Base-by-base conservation (phyloP, 257 asterid genomes). In the Capsicum pubescens region DNA sequence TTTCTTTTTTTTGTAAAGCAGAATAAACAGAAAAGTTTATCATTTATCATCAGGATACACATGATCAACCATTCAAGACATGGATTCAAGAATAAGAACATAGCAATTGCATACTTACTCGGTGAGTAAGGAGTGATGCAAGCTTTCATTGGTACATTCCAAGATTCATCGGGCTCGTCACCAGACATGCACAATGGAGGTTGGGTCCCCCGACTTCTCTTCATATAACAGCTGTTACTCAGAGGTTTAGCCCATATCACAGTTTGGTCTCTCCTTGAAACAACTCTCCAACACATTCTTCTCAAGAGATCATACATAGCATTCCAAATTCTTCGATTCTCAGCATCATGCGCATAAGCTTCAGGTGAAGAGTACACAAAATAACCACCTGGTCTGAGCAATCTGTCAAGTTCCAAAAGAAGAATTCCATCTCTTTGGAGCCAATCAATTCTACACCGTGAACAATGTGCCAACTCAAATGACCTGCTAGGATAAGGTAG, bases 401-500 rank as follows among this genome's bases (percentile, higher is more conserved):
- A 83, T 84, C 99, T 91, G 90, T 96, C 98, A 87, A 96, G 87
- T 84, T 94, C 99, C 69, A 93, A 89, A 89, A 96, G 87, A 83
- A 96, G 98, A 63, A 96, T 82, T 32, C 99, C 99, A 77, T 93
- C 98, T 85, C 99, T 89, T 89, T 95, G 99, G 82, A 95, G 97
- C 99, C 99, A 95, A 88, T 95, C 97, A 54, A 95, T 95, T 86
- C 98, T 86, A 86, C 99, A 95, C 54, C 99, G 98, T 13, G 98
- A 95, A 87, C 99, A 94, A 86, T 95, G 99, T 48, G 90, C 97
- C 90, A 95, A 55, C 87, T 95, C 98, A 86, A 95, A 96, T 46
- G 98, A 93, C 87, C 99, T 91, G 86, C 99, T 96, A 1, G 99
- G 98, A 85, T 96, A 96, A 26, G 97, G 97, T 60, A 96, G 90